A percentile compares a stretch with the other conserved stretches of the same genome.
Evolutionary conservation across 176 grass and related monocot species (phyloP).

Genomic region (Eremochloa ophiuroides): DNA sequence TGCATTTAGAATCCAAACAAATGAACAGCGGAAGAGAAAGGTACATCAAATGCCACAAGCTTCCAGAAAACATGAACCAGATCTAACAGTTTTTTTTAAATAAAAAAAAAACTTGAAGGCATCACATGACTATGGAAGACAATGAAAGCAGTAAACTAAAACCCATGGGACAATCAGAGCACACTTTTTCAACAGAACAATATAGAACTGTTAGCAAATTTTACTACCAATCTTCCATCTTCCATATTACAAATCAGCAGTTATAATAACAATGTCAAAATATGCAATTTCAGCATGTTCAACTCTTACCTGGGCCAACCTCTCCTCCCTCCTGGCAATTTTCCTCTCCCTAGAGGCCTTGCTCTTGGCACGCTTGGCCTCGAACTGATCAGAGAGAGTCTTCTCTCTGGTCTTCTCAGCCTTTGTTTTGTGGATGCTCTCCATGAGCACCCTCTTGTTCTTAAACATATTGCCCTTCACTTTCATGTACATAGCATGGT

Average conservation of each 20-base stretch:
- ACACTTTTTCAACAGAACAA: too few species aligned
- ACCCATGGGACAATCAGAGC: background rate
- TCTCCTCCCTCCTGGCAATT: constrained; percentile 38
- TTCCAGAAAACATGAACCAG: background rate
- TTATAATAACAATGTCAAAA: background rate
- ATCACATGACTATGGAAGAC: background rate
- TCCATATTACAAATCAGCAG: too few species aligned
- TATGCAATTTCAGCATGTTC: background rate
- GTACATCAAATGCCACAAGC: background rate
- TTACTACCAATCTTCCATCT: background rate
- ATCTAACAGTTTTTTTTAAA: background rate
- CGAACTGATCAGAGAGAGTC: constrained; percentile 1
- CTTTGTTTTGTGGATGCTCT: background rate
- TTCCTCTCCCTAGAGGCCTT: constrained; percentile 44
- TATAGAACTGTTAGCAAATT: background rate
- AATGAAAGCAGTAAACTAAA: background rate
- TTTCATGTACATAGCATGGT: background rate
- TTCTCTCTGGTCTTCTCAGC: constrained; percentile 1
- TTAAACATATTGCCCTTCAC: background rate
- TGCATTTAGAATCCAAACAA: background rate
- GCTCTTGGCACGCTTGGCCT: constrained; percentile 43
- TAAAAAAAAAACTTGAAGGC: background rate
- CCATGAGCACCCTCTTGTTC: constrained; percentile 9
- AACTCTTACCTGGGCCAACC: constrained; percentile 31
- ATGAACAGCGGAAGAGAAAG: too few species aligned